A percentile compares a stretch with the other conserved stretches of the same genome.
Conservation (phyloP, 345 rosid genomes). For the Jatropha curcas region DNA sequence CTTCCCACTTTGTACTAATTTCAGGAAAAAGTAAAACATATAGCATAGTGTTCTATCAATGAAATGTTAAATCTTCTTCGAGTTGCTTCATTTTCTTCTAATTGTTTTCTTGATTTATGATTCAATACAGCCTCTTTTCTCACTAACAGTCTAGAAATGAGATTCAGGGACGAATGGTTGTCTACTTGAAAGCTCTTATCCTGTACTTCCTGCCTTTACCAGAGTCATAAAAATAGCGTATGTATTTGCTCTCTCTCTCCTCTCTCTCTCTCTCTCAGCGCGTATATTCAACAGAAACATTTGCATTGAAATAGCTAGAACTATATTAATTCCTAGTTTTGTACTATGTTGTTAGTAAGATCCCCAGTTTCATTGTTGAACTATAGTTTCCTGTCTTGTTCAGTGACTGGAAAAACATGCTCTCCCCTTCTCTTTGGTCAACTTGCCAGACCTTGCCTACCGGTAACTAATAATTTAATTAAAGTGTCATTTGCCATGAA, state of each 20-base stretch:
- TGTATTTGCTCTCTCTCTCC: background rate
- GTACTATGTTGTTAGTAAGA: background rate
- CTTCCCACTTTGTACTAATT: conserved; percentile 51
- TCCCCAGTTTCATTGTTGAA: background rate
- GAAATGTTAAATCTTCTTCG: conserved; percentile 41
- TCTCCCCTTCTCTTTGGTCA: background rate
- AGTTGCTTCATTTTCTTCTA: conserved; percentile 32
- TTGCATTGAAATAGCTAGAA: background rate
- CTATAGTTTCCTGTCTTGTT: background rate
- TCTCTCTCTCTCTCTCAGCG: background rate
- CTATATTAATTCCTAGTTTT: background rate
- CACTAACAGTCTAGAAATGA: conserved; percentile 1
- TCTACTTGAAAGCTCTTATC: conserved; percentile 7
- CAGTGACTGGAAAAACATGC: background rate
- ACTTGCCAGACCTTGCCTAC: background rate
- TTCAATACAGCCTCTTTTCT: conserved; percentile 10
- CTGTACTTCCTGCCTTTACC: conserved; percentile 1
- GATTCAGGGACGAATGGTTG: conserved; percentile 2
- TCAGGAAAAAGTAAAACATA: conserved; percentile 45
- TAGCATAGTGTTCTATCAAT: conserved; percentile 50
- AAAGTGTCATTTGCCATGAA: background rate
- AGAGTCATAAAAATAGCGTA: conserved; percentile 2
- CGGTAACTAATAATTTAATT: background rate
- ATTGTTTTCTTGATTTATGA: conserved; percentile 21
- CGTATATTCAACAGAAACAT: background rate